phyloP scores from a whole-genome alignment of 2,329 filamentous ascomycete species.

The Fusarium citri region DNA sequence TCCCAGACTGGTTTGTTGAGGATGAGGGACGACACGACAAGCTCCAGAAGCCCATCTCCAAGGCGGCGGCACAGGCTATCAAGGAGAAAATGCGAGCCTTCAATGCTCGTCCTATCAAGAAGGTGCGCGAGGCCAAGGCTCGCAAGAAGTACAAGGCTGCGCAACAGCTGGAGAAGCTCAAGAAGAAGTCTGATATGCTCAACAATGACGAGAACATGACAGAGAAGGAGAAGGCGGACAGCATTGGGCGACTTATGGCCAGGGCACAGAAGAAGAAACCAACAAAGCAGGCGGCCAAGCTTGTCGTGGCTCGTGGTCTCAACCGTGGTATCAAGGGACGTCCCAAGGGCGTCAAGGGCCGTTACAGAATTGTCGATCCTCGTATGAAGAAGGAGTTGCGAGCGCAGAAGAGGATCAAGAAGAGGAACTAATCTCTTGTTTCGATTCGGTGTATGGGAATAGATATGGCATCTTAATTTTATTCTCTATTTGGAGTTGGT shows the following conservation, averaged over 20 bases:
- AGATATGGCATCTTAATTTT: slow-evolving; percentile 27
- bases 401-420: slow-evolving; percentile 86
- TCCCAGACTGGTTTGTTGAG: slow-evolving; percentile 98
- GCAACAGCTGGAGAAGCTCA: slow-evolving; percentile 89
- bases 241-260: slow-evolving; percentile 83
- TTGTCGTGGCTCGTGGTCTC: slow-evolving; percentile 86
- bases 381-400: slow-evolving; percentile 96
- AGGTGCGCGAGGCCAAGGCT: slow-evolving; percentile 95
- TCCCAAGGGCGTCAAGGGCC: slow-evolving; percentile 91
- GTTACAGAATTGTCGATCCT: slow-evolving; percentile 96
- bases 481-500: slow-evolving; percentile 19
- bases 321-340: slow-evolving; percentile 89
- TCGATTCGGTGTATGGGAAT: slow-evolving; percentile 10
- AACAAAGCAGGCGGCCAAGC: slow-evolving; percentile 81
- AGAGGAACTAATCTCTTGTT: slow-evolving; percentile 62
- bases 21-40: slow-evolving; percentile 89
- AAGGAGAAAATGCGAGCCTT: slow-evolving; percentile 93
- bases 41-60: slow-evolving; percentile 87
- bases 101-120: slow-evolving; percentile 98
- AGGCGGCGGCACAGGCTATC: slow-evolving; percentile 89
- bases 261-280: slow-evolving; percentile 89
- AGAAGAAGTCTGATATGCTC: slow-evolving; percentile 94
- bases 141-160: slow-evolving; percentile 97
- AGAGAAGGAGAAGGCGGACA: slow-evolving; percentile 93
- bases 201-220: slow-evolving; percentile 91